Evolutionary conservation across 345 rosid species (phyloP), one percentile per base, ranked within the genome.

Genomic region (Jatropha curcas): DNA sequence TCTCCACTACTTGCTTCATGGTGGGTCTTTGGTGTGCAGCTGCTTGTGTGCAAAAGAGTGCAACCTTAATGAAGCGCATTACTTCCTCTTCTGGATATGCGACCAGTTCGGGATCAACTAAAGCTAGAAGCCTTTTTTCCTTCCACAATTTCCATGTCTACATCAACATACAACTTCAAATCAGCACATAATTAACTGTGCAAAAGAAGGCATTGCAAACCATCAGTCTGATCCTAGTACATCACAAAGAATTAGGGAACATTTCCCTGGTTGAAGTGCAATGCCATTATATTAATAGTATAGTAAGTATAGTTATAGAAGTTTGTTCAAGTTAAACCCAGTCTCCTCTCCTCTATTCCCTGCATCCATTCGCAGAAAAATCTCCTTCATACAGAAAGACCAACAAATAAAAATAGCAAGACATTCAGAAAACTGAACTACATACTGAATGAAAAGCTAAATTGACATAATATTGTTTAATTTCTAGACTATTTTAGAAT

Each of bases 71-170:
- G 85, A 81, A 90, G 12, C 90, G 87, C 33, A 61, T 65, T 17
- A 84, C 90, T 85, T 95, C 92, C 0, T 82, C 84, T 77, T 83
- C 82, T 0, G 94, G 90, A 60, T 85, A 90, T 52, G 82, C 82
- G 7, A 48, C 64, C 70, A 95, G 73, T 68, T 86, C 91, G 4
- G 86, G 86, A 82, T 95, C 99, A 24, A 90, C 90, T 19, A 90
- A 71, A 4, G 92, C 92, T 65, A 88, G 77, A 34, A 92, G 86
- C 74, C 92, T 83, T 50, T 77, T 86, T 78, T 90, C 94, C 65
- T 84, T 81, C 82, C 76, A 86, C 61, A 95, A 85, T 80, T 88
- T 89, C 99, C 99, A 95, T 22, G 97, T 77, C 99, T 95, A 88
- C 83, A 79, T 56, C 33, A 74, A 43, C 75, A 79, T 78, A 51